phyloP scores from a whole-genome alignment of 257 asterid genomes.

The Penstemon newberryi region DNA sequence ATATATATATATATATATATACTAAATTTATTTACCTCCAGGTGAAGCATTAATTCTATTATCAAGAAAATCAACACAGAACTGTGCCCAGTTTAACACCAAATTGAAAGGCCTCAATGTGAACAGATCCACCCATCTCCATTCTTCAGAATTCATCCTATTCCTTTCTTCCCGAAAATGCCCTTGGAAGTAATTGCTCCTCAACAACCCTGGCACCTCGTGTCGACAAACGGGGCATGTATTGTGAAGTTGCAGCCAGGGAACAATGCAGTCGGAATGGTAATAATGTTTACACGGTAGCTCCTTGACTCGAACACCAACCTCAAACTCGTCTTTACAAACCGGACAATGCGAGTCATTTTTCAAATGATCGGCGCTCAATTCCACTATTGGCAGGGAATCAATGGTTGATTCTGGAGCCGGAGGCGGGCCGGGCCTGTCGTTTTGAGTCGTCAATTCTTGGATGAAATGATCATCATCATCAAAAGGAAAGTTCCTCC shows the following conservation, averaged over 20 bases:
- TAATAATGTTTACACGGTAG: constrained; percentile 86
- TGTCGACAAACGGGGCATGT: constrained; percentile 87
- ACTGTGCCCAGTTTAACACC: constrained; percentile 47
- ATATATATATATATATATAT: too few species aligned
- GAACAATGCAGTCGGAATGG: constrained; percentile 69
- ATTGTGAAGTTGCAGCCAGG: constrained; percentile 71
- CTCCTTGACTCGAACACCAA: constrained; percentile 56
- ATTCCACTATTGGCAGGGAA: constrained; percentile 46
- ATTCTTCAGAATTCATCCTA: constrained; percentile 19
- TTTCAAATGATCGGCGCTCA: constrained; percentile 40
- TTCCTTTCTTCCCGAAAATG: constrained; percentile 19
- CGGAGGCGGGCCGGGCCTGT: constrained; percentile 48
- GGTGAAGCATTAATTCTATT: constrained; percentile 31
- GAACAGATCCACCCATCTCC: constrained; percentile 58
- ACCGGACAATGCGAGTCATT: constrained; percentile 64
- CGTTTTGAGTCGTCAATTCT: constrained; percentile 40
- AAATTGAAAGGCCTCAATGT: constrained; percentile 64
- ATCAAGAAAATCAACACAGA: constrained; percentile 44
- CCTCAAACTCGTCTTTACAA: constrained; percentile 83
- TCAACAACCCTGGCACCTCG: constrained; percentile 43
- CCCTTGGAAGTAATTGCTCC: constrained; percentile 26
- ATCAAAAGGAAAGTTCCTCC: constrained; percentile 2
- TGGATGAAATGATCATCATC: constrained; percentile 31
- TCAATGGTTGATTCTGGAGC: constrained; percentile 42
- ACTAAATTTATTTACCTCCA: constrained; percentile 38